phyloP scores from a whole-genome alignment of 2,329 filamentous ascomycete species.

The Coniella lustricola region DNA sequence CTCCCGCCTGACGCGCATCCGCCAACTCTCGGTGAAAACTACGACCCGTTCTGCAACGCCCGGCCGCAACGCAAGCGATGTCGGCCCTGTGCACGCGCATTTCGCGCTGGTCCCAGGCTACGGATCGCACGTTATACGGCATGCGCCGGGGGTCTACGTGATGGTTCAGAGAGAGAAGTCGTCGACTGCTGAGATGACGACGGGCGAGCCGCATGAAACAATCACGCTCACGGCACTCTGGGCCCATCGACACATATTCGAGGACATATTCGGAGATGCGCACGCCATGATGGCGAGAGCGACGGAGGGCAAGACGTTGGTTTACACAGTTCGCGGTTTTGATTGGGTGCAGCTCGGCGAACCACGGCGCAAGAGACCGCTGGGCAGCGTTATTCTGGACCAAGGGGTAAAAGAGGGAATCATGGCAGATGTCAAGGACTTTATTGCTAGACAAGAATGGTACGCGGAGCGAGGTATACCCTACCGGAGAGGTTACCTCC shows the following conservation, averaged over 20 bases:
- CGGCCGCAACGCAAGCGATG: conserved; percentile 56
- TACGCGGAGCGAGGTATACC: conserved; percentile 93
- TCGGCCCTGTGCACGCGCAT: conserved; percentile 65
- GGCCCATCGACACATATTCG: conserved; percentile 80
- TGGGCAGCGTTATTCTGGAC: conserved; percentile 82
- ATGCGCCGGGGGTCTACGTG: conserved; percentile 73
- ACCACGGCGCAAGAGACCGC: conserved; percentile 75
- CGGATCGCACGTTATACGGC: conserved; percentile 80
- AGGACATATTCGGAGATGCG: conserved; percentile 82
- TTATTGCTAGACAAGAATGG: conserved; percentile 73
- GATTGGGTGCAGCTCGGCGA: conserved; percentile 82
- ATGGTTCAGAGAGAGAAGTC: conserved; percentile 82
- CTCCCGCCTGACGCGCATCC: conserved; percentile 50
- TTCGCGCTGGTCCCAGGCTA: conserved; percentile 90
- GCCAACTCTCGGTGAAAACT: conserved; percentile 52
- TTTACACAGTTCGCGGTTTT: conserved; percentile 78
- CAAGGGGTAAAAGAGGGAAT: conserved; percentile 76
- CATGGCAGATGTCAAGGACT: conserved; percentile 74
- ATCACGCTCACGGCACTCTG: conserved; percentile 89
- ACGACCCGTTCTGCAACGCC: conserved; percentile 43
- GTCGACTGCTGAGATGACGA: conserved; percentile 69
- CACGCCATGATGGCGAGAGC: conserved; percentile 71
- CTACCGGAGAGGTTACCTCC: conserved; percentile 80
- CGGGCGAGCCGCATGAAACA: conserved; percentile 88
- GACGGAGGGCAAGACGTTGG: conserved; percentile 85